Conservation (phyloP, 345 rosid species). For the Acer yangbiense region DNA sequence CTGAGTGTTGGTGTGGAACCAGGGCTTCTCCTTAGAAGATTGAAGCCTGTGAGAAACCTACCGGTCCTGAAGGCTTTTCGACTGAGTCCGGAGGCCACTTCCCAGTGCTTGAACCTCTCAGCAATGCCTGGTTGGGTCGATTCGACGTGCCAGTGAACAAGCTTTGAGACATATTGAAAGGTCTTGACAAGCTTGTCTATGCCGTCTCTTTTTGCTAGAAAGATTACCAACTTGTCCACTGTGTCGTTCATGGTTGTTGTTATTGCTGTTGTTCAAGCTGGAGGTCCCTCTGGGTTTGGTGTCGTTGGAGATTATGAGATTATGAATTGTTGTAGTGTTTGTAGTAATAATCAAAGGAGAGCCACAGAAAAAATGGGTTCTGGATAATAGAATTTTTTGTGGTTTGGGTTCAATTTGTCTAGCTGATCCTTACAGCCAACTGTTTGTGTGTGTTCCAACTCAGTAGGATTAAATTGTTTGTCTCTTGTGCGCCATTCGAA, state of each 20-base stretch:
- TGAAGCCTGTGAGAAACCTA: constrained; percentile 93
- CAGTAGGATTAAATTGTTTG: not conserved
- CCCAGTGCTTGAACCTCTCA: constrained; percentile 80
- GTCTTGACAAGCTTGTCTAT: constrained; percentile 99
- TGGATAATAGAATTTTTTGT: constrained; percentile 34
- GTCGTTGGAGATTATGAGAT: not conserved
- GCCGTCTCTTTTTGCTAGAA: constrained; percentile 93
- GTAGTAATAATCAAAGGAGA: constrained; percentile 21
- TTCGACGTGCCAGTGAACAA: constrained; percentile 74
- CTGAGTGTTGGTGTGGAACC: constrained; percentile 53
- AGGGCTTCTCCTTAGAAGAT: constrained; percentile 71
- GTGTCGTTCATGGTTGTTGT: constrained; percentile 51
- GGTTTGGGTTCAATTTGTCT: constrained; percentile 15
- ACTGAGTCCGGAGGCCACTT: constrained; percentile 91
- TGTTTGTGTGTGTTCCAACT: constrained; percentile 2
- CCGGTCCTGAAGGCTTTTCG: constrained; percentile 92
- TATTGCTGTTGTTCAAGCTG: constrained; percentile 3
- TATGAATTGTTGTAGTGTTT: not conserved
- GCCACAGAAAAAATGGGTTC: constrained; percentile 37
- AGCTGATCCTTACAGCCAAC: constrained; percentile 24
- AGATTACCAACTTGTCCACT: constrained; percentile 86
- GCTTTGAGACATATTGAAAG: constrained; percentile 94
- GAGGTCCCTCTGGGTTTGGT: not conserved
- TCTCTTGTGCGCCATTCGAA: not conserved
- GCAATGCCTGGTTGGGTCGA: constrained; percentile 54